Percentiles rank a stretch among this genome's conserved stretches.
Conservation (phyloP, 352 stramenopile genomes). For the Pythium sp. region DNA sequence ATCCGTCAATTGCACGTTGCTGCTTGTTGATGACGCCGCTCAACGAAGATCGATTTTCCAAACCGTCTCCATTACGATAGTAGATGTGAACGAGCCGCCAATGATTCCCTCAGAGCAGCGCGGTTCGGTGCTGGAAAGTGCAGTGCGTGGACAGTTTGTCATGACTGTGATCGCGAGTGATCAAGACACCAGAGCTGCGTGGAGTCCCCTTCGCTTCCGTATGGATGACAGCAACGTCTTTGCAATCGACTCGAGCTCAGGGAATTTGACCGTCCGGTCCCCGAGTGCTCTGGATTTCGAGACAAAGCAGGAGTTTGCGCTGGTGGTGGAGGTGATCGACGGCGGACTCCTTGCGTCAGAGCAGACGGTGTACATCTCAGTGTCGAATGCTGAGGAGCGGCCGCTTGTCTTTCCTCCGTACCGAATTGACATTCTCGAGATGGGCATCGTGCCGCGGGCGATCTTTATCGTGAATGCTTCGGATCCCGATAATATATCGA, state of each 20-base stretch:
- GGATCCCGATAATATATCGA: constrained; percentile 40
- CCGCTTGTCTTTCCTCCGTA: constrained; percentile 4
- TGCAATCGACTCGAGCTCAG: constrained; percentile 13
- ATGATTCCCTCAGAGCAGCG: not conserved
- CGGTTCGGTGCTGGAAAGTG: constrained; percentile 5
- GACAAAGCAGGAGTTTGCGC: constrained; percentile 20
- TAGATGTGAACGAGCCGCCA: constrained; percentile 11
- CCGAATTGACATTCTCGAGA: constrained; percentile 23
- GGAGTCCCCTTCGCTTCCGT: constrained; percentile 5
- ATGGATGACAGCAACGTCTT: constrained; percentile 10
- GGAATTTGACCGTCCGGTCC: constrained; percentile 16
- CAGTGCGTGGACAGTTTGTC: not conserved
- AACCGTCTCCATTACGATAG: constrained; percentile 3
- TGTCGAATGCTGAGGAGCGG: constrained; percentile 14
- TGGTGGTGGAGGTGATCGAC: constrained; percentile 29
- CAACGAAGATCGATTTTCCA: constrained; percentile 1
- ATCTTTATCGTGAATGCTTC: constrained; percentile 42
- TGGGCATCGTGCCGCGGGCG: constrained; percentile 32
- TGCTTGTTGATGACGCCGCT: constrained; percentile 6
- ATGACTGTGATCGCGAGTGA: constrained; percentile 4
- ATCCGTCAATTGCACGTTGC: constrained; percentile 8
- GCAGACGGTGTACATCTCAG: constrained; percentile 22
- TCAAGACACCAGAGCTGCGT: constrained; percentile 5
- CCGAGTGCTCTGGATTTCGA: constrained; percentile 25
- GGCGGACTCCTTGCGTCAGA: constrained; percentile 24